Base-by-base conservation (phyloP, 768 basidiomycete species). In the Lepiota brunneoincarnata region DNA sequence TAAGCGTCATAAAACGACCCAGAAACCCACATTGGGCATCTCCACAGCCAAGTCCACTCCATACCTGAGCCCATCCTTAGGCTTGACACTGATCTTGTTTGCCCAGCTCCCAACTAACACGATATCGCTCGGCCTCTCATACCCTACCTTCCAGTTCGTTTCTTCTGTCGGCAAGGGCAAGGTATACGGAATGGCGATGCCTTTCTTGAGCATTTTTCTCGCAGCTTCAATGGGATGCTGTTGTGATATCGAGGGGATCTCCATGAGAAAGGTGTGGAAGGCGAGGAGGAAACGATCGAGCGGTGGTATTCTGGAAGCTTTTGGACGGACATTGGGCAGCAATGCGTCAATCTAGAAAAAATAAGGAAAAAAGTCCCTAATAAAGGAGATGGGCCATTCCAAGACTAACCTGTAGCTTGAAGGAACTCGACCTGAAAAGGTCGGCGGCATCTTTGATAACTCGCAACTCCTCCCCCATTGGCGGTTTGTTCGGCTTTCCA, bases 101-200 rank as follows among this genome's bases (percentile, higher is more conserved):
- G 85, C 81, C 93, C 93, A 98, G 59, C 91, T 93, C 11, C 95
- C 94, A 1, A 86, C 84, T 2, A 98, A 69, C 5, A 82, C 75
- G 17, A 96, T 81, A 54, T 93, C 89, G 21, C 72, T 76, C 1
- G 94, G 95, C 40, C 76, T 79, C 58, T 89, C 83, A 62, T 89
- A 97, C 0, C 83, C 78, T 18, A 97, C 85, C 47, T 84, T 93
- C 93, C 93, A 97, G 52, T 94, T 93, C 0, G 86, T 84, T 34
- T 91, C 89, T 64, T 87, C 81, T 0, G 83, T 77, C 0, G 91
- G 91, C 20, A 81, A 71, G 0, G 93, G 92, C 0, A 78, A 62
- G 1, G 83, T 78, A 63, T 86, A 91, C 0, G 89, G 87, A 0
- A 93, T 80, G 2, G 82, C 73, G 9, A 91, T 67, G 5, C 78